phyloP scores from a whole-genome alignment of 495 filamentous ascomycete genomes.

The Apodospora peruviana region DNA sequence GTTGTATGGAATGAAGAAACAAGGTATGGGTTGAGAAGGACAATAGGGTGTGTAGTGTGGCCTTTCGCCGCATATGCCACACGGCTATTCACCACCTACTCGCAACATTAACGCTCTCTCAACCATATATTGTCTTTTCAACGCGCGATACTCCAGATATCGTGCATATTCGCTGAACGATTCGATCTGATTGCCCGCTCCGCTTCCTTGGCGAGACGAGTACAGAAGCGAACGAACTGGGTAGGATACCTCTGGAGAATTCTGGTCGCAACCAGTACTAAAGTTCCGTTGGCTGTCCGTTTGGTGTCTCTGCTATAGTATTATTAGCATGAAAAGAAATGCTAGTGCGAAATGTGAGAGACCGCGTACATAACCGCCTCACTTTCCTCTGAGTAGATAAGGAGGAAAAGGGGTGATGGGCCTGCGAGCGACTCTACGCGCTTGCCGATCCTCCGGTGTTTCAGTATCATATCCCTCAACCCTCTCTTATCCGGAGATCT shows the following conservation, averaged over 20 bases:
- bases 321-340: conserved; percentile 1
- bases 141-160: conserved; percentile 5
- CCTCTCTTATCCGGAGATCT: conserved; percentile 4
- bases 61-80: background rate
- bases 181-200: conserved; percentile 7
- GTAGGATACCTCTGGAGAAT: conserved; percentile 6
- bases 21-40: background rate
- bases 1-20: background rate
- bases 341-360: background rate
- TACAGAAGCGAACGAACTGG: conserved; percentile 7
- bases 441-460: conserved; percentile 3
- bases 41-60: background rate
- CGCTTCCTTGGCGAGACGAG: conserved; percentile 7
- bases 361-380: conserved; percentile 3
- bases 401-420: conserved; percentile 6
- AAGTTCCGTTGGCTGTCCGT: conserved; percentile 8
- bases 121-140: conserved; percentile 5
- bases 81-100: background rate
- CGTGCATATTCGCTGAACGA: conserved; percentile 8
- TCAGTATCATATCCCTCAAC: conserved; percentile 7
- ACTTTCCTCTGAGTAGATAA: conserved; percentile 6
- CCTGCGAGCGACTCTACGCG: conserved; percentile 5
- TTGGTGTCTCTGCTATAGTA: conserved; percentile 5
- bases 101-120: conserved; percentile 2
- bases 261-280: conserved; percentile 6